A percentile compares a stretch with the other conserved stretches of the same genome.
These are phyloP conservation scores for Coleophoma crateriformis DNA, from an alignment of 2,329 filamentous ascomycete species.

Conservation along the genomic window DNA sequence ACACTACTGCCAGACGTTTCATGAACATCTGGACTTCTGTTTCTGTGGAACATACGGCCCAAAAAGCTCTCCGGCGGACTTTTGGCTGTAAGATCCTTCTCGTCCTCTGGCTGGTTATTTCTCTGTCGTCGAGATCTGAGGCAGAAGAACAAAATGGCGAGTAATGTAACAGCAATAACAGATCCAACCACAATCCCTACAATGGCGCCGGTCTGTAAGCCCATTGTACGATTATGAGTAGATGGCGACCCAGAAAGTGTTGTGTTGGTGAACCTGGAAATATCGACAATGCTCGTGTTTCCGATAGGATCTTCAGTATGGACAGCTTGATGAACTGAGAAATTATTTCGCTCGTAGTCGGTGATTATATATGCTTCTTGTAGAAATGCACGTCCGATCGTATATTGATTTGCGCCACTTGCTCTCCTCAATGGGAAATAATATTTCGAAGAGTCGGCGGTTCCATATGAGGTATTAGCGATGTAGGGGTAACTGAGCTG, in stretches of 20 bases:
- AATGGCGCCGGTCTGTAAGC: conserved; percentile 15
- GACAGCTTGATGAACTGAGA: conserved; percentile 25
- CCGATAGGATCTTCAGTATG: conserved; percentile 16
- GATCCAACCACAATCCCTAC: conserved; percentile 18
- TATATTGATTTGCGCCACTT: conserved; percentile 22
- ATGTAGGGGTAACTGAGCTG: conserved; percentile 20
- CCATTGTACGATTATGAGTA: background rate
- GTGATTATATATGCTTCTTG: conserved; percentile 30
- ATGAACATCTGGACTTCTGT: conserved; percentile 39
- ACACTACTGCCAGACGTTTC: conserved; percentile 44
- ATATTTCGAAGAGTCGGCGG: conserved; percentile 28
- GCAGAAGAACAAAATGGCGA: conserved; percentile 8
- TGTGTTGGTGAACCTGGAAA: conserved; percentile 8
- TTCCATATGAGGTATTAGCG: conserved; percentile 41
- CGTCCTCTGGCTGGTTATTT: conserved; percentile 42
- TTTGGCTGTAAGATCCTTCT: conserved; percentile 11
- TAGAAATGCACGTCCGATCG: conserved; percentile 27
- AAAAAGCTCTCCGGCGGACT: conserved; percentile 41
- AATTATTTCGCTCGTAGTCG: conserved; percentile 25
- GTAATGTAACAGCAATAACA: conserved; percentile 7
- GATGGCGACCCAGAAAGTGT: conserved; percentile 20
- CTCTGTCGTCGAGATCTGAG: conserved; percentile 8
- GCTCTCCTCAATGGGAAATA: conserved; percentile 27
- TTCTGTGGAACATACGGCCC: conserved; percentile 34
- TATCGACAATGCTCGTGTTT: conserved; percentile 17